These are phyloP conservation scores for Acorus gramineus DNA, from an alignment of 106 monocot genomes.

Conservation along the genomic window DNA sequence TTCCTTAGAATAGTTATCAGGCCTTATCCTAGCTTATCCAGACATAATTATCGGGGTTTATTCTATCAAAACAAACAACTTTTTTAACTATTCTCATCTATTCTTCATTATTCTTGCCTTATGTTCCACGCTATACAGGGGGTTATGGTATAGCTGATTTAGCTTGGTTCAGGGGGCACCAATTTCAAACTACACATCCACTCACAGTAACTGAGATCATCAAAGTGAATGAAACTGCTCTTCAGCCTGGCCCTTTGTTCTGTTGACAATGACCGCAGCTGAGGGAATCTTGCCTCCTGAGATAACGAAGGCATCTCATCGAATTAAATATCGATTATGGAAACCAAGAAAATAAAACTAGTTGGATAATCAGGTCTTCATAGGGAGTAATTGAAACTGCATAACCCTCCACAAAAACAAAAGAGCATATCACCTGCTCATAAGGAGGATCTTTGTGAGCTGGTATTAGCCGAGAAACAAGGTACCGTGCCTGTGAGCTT, in stretches of 20 bases:
- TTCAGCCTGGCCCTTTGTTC: slow-evolving; percentile 69
- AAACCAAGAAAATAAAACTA: too few relatives aligned
- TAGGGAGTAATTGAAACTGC: background rate
- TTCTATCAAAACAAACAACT: too few relatives aligned
- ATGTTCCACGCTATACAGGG: too few relatives aligned
- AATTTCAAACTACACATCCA: slow-evolving; percentile 97
- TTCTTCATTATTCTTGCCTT: too few relatives aligned
- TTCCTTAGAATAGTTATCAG: too few relatives aligned
- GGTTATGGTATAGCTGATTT: background rate
- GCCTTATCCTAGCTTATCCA: too few relatives aligned
- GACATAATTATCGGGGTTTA: too few relatives aligned
- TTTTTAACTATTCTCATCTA: too few relatives aligned
- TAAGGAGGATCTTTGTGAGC: slow-evolving; percentile 98
- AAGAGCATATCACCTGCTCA: slow-evolving; percentile 61
- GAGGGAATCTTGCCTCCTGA: slow-evolving; percentile 96
- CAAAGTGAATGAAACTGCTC: slow-evolving; percentile 80
- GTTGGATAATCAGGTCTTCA: background rate
- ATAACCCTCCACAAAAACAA: background rate
- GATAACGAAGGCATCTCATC: background rate
- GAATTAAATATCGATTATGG: too few relatives aligned
- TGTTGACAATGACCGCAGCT: slow-evolving; percentile 42
- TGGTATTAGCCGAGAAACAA: slow-evolving; percentile 88
- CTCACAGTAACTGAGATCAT: slow-evolving; percentile 80
- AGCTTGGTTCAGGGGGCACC: slow-evolving; percentile 73
- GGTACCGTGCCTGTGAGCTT: slow-evolving; percentile 92